Percentiles rank a stretch among this genome's conserved stretches.
These are phyloP conservation scores for Cytospora piceae DNA, from an alignment of 2,329 filamentous ascomycete species.

Conservation along the genomic window DNA sequence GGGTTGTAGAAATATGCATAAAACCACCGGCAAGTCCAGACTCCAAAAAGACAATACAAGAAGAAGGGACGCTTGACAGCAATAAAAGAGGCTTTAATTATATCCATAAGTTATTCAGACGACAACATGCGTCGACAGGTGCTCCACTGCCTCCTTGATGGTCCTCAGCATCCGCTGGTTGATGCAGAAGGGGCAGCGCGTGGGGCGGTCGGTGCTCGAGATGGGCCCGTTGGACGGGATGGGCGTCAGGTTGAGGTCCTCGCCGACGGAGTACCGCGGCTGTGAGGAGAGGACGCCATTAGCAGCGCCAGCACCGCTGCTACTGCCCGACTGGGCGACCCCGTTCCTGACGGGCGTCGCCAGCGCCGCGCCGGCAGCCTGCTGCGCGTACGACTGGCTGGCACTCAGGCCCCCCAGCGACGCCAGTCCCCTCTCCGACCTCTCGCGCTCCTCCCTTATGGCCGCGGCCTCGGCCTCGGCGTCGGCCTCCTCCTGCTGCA, in stretches of 20 bases:
- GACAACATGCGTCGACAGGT: constrained; percentile 64
- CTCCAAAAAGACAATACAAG: neutral
- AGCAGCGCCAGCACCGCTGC: constrained; percentile 24
- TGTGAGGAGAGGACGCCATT: constrained; percentile 3
- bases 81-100: too few relatives aligned
- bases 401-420: constrained; percentile 31
- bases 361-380: constrained; percentile 33
- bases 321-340: constrained; percentile 17
- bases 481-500: constrained; percentile 63
- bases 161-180: constrained; percentile 64
- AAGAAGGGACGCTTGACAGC: neutral
- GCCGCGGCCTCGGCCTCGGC: constrained; percentile 61
- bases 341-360: constrained; percentile 32
- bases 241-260: constrained; percentile 57
- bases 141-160: constrained; percentile 65
- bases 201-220: constrained; percentile 51
- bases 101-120: constrained; percentile 42
- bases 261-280: constrained; percentile 35
- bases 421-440: constrained; percentile 47
- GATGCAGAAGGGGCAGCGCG: constrained; percentile 64
- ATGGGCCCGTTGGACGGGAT: constrained; percentile 55
- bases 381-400: constrained; percentile 27
- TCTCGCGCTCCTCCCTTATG: constrained; percentile 56
- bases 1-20: too few relatives aligned
- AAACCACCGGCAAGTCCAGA: too few relatives aligned